Base-by-base conservation (phyloP, 805 yeast species). In the Kodamaea laetipori region DNA sequence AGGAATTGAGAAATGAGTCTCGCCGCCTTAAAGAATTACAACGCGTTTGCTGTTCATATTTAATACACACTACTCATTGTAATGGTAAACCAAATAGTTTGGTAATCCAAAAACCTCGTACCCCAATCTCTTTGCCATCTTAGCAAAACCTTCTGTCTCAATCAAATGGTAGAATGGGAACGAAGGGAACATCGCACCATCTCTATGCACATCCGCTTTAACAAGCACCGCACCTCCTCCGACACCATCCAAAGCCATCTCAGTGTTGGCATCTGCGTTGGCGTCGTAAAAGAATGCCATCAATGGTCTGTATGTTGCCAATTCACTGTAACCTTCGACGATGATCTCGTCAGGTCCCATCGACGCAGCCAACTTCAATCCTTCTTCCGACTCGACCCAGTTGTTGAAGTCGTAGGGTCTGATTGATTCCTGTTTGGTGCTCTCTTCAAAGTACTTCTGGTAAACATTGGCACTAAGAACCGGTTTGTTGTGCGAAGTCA, bases 101-200 rank as follows among this genome's bases (percentile, higher is more conserved):
- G 98, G 99, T 59, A 94, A 75, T 4, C 99, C 99, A 61, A 74
- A 84, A 16, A 90, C 90, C 55, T 84, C 86, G 66, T 94, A 90
- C 24, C 96, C 96, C 50, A 94, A 74, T 55, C 98, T 76, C 65
- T 90, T 89, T 34, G 96, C 97, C 98, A 94, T 94, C 65, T 84
- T 85, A n/a, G 94, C 97, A 67, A 94, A 94, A 12, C 99, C 99
- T 68, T 94, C 99, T 7, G 97, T 90, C 71, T 94, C 99, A 51
- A 94, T 90, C 64, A 94, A 76, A 64, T 94, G 96, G 64, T 92
- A 90, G 74, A 94, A 94, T 47, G 99, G 94, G 80, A 94, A 94
- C 39, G 95, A 87, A 12, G 99, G 99, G 80, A 94, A 94, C 97
- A 94, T 92, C 43, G 98, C 98, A 40, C 99, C 99, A 64, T 94